These are phyloP conservation scores for Fistulinella staudtii DNA, from an alignment of 1,284 basidiomycete species.

Conservation along the genomic window DNA sequence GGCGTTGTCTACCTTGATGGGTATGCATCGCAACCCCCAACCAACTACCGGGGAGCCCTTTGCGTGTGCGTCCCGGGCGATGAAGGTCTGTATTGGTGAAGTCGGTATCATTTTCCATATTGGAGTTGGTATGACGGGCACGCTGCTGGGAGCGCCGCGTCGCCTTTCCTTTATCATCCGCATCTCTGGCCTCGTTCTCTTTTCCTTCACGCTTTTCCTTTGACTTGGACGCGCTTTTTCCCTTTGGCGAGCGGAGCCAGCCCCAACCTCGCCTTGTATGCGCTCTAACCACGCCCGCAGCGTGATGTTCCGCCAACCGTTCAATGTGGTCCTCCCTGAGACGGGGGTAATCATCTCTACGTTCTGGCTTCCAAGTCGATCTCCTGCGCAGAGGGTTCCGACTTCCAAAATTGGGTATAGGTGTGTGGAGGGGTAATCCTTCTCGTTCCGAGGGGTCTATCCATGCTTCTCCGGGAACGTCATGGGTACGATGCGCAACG, in stretches of 20 bases:
- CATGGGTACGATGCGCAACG: conserved; percentile 25
- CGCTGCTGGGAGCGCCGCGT: conserved; percentile 1
- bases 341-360: not conserved
- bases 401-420: conserved; percentile 2
- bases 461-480: conserved; percentile 39
- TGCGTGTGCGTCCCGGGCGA: conserved; percentile 14
- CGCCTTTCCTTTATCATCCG: conserved; percentile 10
- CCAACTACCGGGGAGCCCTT: conserved; percentile 20
- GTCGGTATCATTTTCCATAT: conserved; percentile 11
- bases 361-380: conserved; percentile 13
- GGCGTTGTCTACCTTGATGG: conserved; percentile 1
- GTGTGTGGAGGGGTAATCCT: conserved; percentile 36
- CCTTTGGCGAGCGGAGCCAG: conserved; percentile 12
- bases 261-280: conserved; percentile 26
- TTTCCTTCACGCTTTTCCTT: not conserved
- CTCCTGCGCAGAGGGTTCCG: conserved; percentile 12
- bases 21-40: conserved; percentile 5
- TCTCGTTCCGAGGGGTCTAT: conserved; percentile 42
- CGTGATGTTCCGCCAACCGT: conserved; percentile 23
- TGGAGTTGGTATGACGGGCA: conserved; percentile 4
- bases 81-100: not conserved
- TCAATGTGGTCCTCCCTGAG: conserved; percentile 16
- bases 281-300: conserved; percentile 29
- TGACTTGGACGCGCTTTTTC: not conserved
- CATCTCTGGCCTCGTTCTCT: not conserved